Conservation (phyloP, 345 rosid genomes). For the Citrus australasica region DNA sequence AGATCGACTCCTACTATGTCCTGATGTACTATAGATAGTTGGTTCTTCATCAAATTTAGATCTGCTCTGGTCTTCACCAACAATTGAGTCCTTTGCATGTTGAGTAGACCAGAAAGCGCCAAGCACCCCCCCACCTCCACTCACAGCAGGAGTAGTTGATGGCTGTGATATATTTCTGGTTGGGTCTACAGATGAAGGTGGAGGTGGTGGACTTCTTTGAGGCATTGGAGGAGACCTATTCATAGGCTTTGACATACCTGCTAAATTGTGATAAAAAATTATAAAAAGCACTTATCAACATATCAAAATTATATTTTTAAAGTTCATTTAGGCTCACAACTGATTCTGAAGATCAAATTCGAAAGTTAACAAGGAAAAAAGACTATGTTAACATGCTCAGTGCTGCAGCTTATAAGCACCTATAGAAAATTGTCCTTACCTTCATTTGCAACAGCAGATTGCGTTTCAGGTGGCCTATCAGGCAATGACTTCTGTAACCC, state of each 20-base stretch:
- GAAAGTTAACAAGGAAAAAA: neutral
- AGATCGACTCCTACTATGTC: conserved; percentile 36
- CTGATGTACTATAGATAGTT: conserved; percentile 32
- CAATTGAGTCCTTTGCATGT: conserved; percentile 58
- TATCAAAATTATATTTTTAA: neutral
- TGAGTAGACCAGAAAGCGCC: conserved; percentile 97
- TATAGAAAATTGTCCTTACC: conserved; percentile 32
- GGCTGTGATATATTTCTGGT: conserved; percentile 17
- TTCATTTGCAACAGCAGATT: conserved; percentile 41
- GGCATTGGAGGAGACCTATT: conserved; percentile 66
- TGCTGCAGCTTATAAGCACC: conserved; percentile 1
- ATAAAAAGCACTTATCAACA: neutral
- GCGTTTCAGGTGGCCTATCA: conserved; percentile 71
- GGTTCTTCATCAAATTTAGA: conserved; percentile 69
- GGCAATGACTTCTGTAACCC: conserved; percentile 81
- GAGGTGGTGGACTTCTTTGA: conserved; percentile 81
- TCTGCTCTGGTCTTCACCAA: conserved; percentile 46
- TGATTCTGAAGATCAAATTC: conserved; percentile 5
- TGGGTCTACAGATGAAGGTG: conserved; percentile 45
- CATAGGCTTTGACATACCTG: conserved; percentile 50
- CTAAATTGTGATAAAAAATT: conserved; percentile 16
- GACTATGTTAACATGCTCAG: neutral
- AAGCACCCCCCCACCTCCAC: conserved; percentile 55
- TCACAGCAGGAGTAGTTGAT: conserved; percentile 32
- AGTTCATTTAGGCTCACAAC: neutral